Evolutionary conservation across 2,329 filamentous ascomycete genomes (phyloP).

Genomic region (Botryotinia globosa): DNA sequence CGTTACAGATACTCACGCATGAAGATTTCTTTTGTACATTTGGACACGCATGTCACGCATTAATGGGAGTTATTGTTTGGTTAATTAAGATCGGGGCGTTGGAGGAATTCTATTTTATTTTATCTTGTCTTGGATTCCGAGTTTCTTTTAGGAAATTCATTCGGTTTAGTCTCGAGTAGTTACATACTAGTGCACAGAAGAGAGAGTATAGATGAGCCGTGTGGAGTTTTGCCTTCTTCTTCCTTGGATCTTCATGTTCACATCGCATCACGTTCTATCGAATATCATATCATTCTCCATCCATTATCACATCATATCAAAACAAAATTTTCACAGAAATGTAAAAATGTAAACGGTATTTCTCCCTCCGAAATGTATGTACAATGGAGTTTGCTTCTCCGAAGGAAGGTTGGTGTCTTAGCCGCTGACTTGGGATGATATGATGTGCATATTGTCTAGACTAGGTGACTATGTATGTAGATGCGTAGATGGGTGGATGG

Average conservation of each 20-base stretch:
- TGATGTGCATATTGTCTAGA: not conserved
- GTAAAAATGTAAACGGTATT: not conserved
- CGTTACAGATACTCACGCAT: not conserved
- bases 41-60: conserved; percentile 5
- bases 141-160: not conserved
- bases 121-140: not conserved
- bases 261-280: too few species aligned
- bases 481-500: too few species aligned
- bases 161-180: not conserved
- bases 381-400: not conserved
- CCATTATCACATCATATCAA: not conserved
- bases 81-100: not conserved
- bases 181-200: not conserved
- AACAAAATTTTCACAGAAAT: too few species aligned
- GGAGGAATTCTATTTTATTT: not conserved
- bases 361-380: not conserved
- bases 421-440: not conserved
- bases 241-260: not conserved
- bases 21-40: not conserved
- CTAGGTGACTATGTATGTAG: not conserved
- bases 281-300: not conserved
- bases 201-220: not conserved
- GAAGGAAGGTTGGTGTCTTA: not conserved
- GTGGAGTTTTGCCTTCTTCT: not conserved
- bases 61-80: conserved; percentile 11